These are phyloP conservation scores for Scenedesmus sp. DNA, from an alignment of 163 green algal species.

Conservation along the genomic window DNA sequence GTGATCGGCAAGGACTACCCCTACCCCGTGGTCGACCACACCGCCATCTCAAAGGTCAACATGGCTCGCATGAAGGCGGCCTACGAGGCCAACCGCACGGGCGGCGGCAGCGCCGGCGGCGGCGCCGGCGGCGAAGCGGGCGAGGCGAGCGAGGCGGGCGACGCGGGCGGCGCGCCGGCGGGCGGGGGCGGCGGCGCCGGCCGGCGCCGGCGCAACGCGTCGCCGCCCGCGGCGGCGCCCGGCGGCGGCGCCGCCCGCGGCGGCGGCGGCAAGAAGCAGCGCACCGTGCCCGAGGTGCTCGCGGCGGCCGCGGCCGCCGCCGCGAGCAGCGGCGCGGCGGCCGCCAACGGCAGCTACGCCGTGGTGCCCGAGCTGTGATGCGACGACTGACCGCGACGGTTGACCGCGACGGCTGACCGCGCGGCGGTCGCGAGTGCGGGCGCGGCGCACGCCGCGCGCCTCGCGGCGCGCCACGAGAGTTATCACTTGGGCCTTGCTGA, in stretches of 20 bases:
- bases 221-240: not conserved
- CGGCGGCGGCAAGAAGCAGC: constrained; percentile 26
- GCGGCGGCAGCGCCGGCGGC: not conserved
- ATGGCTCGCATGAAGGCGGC: constrained; percentile 74
- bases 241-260: not conserved
- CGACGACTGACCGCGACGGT: not conserved
- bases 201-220: not conserved
- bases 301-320: constrained; percentile 3
- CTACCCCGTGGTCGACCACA: constrained; percentile 86
- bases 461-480: too few species aligned
- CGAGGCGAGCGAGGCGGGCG: constrained; percentile 7
- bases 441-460: too few species aligned
- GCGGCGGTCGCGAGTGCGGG: too few species aligned
- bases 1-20: constrained; percentile 97
- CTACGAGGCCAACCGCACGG: constrained; percentile 48
- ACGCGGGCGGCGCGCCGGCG: not conserved
- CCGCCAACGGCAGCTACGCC: constrained; percentile 6
- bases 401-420: too few species aligned
- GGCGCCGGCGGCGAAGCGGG: not conserved
- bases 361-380: constrained; percentile 5
- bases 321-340: not conserved
- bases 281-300: constrained; percentile 30
- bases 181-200: not conserved
- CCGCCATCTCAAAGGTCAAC: constrained; percentile 68
- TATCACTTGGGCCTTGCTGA: too few species aligned